Evolutionary conservation across 495 filamentous ascomycete genomes (phyloP), one percentile per base, ranked within the genome.

Genomic region (Daldinia childiae): DNA sequence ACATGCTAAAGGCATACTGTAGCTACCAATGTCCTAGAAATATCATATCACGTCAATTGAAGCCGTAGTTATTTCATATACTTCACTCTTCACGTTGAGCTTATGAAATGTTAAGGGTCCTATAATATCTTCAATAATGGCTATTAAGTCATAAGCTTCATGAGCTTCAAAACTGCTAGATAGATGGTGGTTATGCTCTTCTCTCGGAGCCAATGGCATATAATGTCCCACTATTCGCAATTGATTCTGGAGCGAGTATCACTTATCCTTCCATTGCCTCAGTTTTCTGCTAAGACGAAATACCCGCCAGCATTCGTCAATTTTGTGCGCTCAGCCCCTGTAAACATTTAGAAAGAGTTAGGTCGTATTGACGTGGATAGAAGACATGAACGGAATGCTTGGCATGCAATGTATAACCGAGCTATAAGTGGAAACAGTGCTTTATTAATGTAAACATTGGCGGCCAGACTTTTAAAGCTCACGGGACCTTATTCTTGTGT

Each of bases 351-450:
- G 21, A 56, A 62, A 21, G 9, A 57, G 51, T 36, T 32, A 24
- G 30, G 19, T 62, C 14, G 51, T 21, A 62, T 43, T 51, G 59
- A 41, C 50, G 66, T 68, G 38, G 58, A 68, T 62, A 51, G 19
- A 48, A 68, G 55, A 69, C 66, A 69, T 69, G 66, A 69, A 69
- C 66, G 30, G 30, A 51, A 63, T 41, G 59, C 66, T 69, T 69
- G 66, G 66, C 66, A 41, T 58, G 54, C 43, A 39, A 50, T 51
- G 39, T 21, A 39, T 45, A 51, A 45, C 32, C 21, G 32, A 66
- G 34, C 26, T 52, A 48, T 61, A 50, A 30, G 26, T 32, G 48
- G 48, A 26, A 58, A 45, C n/a, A n/a, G 6, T 41, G 26, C 6
- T 61, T 62, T 62, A 45, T 27, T 14, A 17, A 62, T 61, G 48